Conservation (phyloP, 2,329 filamentous ascomycete species). For the Fusarium poae region DNA sequence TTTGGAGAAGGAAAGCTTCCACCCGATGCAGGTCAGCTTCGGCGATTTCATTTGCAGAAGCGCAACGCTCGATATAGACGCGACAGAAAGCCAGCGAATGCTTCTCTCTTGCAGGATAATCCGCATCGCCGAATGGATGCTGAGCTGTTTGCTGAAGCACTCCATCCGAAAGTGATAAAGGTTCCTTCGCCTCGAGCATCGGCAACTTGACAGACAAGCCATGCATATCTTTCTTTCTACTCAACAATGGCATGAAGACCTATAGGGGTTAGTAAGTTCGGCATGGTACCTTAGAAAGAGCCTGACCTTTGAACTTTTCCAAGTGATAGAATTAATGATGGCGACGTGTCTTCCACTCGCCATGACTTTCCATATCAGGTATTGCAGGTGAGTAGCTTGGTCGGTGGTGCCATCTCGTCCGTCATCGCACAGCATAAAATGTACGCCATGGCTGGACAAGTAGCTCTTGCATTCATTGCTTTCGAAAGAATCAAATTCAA, state of each 20-base stretch:
- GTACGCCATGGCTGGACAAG: slow-evolving; percentile 65
- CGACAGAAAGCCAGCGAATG: slow-evolving; percentile 26
- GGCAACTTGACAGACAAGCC: not conserved
- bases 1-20: slow-evolving; percentile 32
- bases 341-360: slow-evolving; percentile 70
- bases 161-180: not conserved
- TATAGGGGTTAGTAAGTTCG: slow-evolving; percentile 11
- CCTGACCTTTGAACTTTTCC: slow-evolving; percentile 71
- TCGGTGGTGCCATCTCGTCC: slow-evolving; percentile 55
- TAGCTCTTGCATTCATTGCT: slow-evolving; percentile 68
- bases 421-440: slow-evolving; percentile 79
- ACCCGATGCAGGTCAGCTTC: slow-evolving; percentile 13
- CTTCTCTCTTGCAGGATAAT: slow-evolving; percentile 25
- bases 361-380: slow-evolving; percentile 59
- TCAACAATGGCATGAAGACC: slow-evolving; percentile 38
- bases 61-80: slow-evolving; percentile 17
- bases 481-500: slow-evolving; percentile 61
- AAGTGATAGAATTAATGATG: slow-evolving; percentile 73
- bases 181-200: not conserved
- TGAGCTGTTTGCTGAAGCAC: not conserved
- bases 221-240: slow-evolving; percentile 9
- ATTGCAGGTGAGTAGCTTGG: slow-evolving; percentile 61
- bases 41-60: not conserved
- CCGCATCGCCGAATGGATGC: not conserved
- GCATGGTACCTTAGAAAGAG: not conserved